These are phyloP conservation scores for Polytrichum formosum DNA, from an alignment of 225 moss, liverwort and hornwort species.

Conservation along the genomic window DNA sequence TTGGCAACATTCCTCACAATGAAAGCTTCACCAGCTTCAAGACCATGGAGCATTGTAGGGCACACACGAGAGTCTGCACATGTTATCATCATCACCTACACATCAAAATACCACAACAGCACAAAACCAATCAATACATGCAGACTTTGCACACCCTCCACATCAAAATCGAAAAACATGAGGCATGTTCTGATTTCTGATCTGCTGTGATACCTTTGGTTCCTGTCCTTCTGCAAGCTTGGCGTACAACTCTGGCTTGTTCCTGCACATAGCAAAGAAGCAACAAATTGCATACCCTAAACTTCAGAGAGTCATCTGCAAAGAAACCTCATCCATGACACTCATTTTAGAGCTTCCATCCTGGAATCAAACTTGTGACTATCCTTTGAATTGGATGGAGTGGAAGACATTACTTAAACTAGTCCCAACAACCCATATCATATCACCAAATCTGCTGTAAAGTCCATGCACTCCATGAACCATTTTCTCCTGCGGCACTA, in stretches of 20 bases:
- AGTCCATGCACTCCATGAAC: too few species aligned
- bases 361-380: too few species aligned
- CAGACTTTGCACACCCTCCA: neutral
- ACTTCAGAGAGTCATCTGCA: too few species aligned
- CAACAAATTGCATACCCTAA: neutral
- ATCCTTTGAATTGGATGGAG: too few species aligned
- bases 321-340: too few species aligned
- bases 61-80: slow-evolving; percentile 92
- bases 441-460: too few species aligned
- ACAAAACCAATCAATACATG: neutral
- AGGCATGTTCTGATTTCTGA: too few species aligned
- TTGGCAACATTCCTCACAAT: slow-evolving; percentile 91
- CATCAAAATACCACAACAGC: neutral
- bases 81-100: slow-evolving; percentile 93
- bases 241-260: slow-evolving; percentile 72
- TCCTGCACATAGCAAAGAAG: slow-evolving; percentile 30
- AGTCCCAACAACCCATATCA: too few species aligned
- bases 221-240: slow-evolving; percentile 78
- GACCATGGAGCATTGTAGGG: slow-evolving; percentile 82
- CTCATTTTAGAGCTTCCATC: too few species aligned
- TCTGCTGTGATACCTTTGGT: slow-evolving; percentile 55
- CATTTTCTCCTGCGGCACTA: too few species aligned
- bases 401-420: neutral
- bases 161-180: too few species aligned
- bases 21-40: slow-evolving; percentile 87